phyloP scores from a whole-genome alignment of 768 basidiomycete genomes.

The Royoungia palumana region DNA sequence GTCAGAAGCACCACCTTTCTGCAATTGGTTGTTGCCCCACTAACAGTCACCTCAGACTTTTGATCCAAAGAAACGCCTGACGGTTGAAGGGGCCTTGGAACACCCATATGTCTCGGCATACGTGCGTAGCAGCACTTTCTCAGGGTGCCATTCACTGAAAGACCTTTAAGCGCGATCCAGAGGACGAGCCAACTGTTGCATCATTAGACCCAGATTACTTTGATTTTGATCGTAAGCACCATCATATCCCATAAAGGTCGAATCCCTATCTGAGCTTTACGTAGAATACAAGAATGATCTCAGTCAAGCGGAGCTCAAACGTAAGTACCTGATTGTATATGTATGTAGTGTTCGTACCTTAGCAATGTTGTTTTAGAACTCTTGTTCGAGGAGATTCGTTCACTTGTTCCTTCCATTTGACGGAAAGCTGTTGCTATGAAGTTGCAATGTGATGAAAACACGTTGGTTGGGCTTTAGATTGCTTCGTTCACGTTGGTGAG shows the following conservation, averaged over 20 bases:
- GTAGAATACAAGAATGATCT: conserved; percentile 71
- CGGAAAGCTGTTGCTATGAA: neutral
- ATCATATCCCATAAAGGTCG: neutral
- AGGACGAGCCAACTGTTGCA: conserved; percentile 82
- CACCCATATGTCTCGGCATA: conserved; percentile 83
- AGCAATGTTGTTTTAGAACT: conserved; percentile 42
- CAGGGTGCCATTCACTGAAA: neutral
- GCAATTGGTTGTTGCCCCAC: conserved; percentile 31
- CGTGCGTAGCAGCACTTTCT: conserved; percentile 37
- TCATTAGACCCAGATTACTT: conserved; percentile 85
- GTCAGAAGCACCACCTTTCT: conserved; percentile 31
- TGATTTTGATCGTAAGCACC: conserved; percentile 74
- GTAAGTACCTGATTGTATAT: conserved; percentile 1
- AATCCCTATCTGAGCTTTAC: conserved; percentile 3
- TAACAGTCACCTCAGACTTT: conserved; percentile 55
- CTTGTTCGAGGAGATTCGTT: conserved; percentile 79
- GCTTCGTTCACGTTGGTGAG: neutral
- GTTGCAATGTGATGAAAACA: no score
- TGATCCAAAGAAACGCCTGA: conserved; percentile 81
- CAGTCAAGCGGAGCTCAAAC: conserved; percentile 73
- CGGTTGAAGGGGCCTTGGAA: conserved; percentile 76
- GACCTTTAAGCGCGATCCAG: conserved; percentile 68
- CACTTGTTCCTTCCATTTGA: conserved; percentile 65
- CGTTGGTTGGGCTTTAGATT: neutral
- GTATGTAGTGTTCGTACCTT: conserved; percentile 1